Conservation (phyloP, 768 basidiomycete species). For the Myochromella boudieri region DNA sequence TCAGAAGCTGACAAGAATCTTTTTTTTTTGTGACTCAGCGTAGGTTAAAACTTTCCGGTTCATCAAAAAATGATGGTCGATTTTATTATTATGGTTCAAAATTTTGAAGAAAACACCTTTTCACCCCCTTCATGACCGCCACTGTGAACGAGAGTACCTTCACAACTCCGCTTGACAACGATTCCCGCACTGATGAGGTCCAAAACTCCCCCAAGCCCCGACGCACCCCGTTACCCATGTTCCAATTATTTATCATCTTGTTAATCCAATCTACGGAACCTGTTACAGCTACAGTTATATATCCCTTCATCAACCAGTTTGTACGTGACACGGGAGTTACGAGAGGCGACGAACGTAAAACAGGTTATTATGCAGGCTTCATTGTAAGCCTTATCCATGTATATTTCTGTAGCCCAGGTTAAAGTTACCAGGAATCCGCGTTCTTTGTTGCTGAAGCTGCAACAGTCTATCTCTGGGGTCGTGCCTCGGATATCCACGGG, state of each 20-base stretch:
- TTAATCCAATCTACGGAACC: constrained; percentile 35
- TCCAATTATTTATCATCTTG: constrained; percentile 36
- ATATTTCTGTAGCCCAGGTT: neutral
- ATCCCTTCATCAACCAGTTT: constrained; percentile 46
- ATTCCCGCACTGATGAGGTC: neutral
- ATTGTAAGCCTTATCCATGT: constrained; percentile 30
- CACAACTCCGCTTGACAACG: too few relatives aligned
- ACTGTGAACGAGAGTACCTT: too few relatives aligned
- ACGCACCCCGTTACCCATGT: constrained; percentile 32
- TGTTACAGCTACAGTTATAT: constrained; percentile 35
- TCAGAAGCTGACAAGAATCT: too few relatives aligned
- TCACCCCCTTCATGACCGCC: too few relatives aligned
- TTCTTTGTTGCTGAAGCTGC: constrained; percentile 36
- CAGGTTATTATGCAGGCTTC: constrained; percentile 49
- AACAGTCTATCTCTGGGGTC: constrained; percentile 32
- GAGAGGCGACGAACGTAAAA: constrained; percentile 41
- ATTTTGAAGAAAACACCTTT: too few relatives aligned
- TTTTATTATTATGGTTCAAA: too few relatives aligned
- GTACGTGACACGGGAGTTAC: constrained; percentile 43
- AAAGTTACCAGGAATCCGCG: constrained; percentile 27
- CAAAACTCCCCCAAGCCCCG: constrained; percentile 6
- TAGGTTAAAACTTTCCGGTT: too few relatives aligned
- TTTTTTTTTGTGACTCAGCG: too few relatives aligned
- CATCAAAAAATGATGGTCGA: too few relatives aligned
- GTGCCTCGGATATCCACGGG: constrained; percentile 34